Evolutionary conservation across 2,329 filamentous ascomycete species (phyloP).

Genomic region (Nemania sp.): DNA sequence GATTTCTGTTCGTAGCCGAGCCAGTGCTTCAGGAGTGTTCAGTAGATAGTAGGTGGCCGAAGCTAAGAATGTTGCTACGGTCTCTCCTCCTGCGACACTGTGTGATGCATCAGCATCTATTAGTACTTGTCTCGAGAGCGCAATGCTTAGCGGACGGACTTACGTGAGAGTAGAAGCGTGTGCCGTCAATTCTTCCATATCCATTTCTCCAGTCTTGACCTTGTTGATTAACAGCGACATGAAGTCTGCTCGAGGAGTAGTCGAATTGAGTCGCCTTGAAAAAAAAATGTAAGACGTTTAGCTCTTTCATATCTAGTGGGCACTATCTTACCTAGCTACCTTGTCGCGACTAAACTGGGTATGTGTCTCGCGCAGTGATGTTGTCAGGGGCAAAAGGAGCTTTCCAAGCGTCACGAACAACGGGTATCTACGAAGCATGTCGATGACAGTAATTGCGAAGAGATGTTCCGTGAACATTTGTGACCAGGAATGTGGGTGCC

Average conservation of each 20-base stretch:
- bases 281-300: too few relatives aligned
- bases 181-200: constrained; percentile 13
- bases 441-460: constrained; percentile 4
- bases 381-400: not conserved
- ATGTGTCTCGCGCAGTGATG: constrained; percentile 2
- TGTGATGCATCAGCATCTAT: not conserved
- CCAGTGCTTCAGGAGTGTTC: not conserved
- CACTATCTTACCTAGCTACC: not conserved
- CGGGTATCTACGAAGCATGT: constrained; percentile 13
- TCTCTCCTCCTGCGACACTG: constrained; percentile 20
- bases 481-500: constrained; percentile 18
- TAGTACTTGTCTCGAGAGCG: too few relatives aligned
- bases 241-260: not conserved
- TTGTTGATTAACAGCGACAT: not conserved
- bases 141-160: too few relatives aligned
- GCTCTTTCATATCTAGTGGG: too few relatives aligned
- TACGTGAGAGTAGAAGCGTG: constrained; percentile 15
- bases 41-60: constrained; percentile 5
- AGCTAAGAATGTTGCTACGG: constrained; percentile 2
- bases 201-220: constrained; percentile 10
- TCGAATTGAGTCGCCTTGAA: too few relatives aligned
- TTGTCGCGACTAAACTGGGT: constrained; percentile 4
- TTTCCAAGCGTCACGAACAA: not conserved
- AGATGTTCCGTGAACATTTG: constrained; percentile 6
- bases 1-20: constrained; percentile 1